Evolutionary conservation across 805 yeast species (phyloP).

Genomic region (Teunomyces cretensis): DNA sequence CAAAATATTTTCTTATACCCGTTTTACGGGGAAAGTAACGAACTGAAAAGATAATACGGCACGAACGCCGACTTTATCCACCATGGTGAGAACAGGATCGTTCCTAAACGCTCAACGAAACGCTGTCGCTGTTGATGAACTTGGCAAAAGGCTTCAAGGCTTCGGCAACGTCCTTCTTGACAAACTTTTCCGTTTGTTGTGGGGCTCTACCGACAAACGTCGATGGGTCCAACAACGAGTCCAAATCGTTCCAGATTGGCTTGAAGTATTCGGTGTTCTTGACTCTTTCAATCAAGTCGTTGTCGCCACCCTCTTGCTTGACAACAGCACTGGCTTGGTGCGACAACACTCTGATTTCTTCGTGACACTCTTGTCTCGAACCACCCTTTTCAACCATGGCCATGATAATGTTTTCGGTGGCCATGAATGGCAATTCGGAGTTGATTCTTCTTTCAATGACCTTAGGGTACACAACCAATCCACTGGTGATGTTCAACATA

Average conservation of each 20-base stretch:
- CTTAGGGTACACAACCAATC: conserved; percentile 96
- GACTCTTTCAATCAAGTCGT: conserved; percentile 89
- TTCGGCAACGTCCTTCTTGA: conserved; percentile 75
- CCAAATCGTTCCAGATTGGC: conserved; percentile 88
- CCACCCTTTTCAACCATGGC: conserved; percentile 99
- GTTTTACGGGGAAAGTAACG: too few relatives aligned
- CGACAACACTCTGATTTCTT: conserved; percentile 91
- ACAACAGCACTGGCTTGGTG: conserved; percentile 98
- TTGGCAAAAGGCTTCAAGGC: conserved; percentile 72
- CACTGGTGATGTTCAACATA: conserved; percentile 86
- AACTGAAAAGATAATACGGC: too few relatives aligned
- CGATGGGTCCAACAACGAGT: conserved; percentile 77
- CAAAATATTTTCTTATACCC: too few relatives aligned
- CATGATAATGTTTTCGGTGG: conserved; percentile 98
- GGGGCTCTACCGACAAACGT: conserved; percentile 99
- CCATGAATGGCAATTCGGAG: conserved; percentile 98
- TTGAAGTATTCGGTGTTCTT: conserved; percentile 73
- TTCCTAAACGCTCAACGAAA: conserved; percentile 73
- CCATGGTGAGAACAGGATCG: too few relatives aligned
- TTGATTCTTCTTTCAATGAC: conserved; percentile 95
- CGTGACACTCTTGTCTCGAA: conserved; percentile 97
- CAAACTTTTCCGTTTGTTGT: conserved; percentile 92
- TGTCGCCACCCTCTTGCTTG: conserved; percentile 97
- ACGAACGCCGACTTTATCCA: too few relatives aligned
- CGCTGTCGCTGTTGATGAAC: conserved; percentile 62